These are phyloP conservation scores for Xylariaceae sp. DNA, from an alignment of 2,329 filamentous ascomycete species.

Conservation along the genomic window DNA sequence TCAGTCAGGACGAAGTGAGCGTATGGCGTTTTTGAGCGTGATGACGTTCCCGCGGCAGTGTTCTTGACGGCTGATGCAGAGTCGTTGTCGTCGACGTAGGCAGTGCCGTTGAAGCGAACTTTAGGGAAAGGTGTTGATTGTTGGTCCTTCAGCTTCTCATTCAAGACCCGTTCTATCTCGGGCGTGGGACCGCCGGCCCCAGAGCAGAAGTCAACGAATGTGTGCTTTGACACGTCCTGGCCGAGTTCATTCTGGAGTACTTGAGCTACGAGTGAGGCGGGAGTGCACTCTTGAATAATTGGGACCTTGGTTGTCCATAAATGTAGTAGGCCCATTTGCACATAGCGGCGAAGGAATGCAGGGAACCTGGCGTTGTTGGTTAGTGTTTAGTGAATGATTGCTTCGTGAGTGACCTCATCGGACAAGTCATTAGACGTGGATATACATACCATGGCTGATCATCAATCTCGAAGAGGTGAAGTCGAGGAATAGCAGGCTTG, in stretches of 20 bases:
- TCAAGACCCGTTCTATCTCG: slow-evolving; percentile 58
- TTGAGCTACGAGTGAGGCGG: slow-evolving; percentile 59
- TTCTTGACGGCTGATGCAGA: slow-evolving; percentile 29
- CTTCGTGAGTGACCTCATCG: too few species aligned
- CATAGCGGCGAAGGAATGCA: slow-evolving; percentile 58
- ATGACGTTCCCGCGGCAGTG: not conserved
- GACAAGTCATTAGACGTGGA: not conserved
- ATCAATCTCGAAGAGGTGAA: slow-evolving; percentile 66
- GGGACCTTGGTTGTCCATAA: slow-evolving; percentile 62
- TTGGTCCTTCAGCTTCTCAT: slow-evolving; percentile 38
- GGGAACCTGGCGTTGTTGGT: slow-evolving; percentile 54
- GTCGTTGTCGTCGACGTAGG: not conserved
- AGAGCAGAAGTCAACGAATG: slow-evolving; percentile 73
- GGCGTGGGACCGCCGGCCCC: slow-evolving; percentile 71
- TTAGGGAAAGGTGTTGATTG: slow-evolving; percentile 1
- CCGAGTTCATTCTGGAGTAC: slow-evolving; percentile 53
- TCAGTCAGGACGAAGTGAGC: slow-evolving; percentile 65
- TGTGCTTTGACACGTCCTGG: slow-evolving; percentile 48
- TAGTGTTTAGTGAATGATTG: too few species aligned
- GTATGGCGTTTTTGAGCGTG: slow-evolving; percentile 11
- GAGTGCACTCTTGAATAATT: slow-evolving; percentile 53
- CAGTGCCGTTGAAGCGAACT: not conserved
- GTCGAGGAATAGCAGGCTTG: slow-evolving; percentile 42
- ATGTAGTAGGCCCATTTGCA: slow-evolving; percentile 63
- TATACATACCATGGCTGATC: slow-evolving; percentile 60